Conservation (phyloP, 2,329 filamentous ascomycete species). For the Hymenoscyphus fraxineus region DNA sequence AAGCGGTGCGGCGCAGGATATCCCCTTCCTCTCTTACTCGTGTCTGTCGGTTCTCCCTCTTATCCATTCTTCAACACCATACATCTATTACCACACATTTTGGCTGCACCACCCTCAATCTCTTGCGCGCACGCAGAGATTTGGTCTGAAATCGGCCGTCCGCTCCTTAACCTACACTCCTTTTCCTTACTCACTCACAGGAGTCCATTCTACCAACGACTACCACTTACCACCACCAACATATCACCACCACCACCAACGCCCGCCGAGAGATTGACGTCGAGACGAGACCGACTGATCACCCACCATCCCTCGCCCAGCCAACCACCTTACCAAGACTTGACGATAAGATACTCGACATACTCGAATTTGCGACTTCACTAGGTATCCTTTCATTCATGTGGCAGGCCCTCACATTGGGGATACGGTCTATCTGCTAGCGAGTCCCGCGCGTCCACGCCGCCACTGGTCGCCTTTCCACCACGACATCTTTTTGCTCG, state of each 20-base stretch:
- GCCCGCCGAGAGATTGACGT: neutral
- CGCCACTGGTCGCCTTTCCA: neutral
- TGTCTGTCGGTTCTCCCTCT: neutral
- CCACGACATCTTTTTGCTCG: neutral
- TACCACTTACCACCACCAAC: neutral
- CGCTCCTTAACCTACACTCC: conserved; percentile 12
- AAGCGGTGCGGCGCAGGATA: neutral
- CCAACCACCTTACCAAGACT: neutral
- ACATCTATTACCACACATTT: conserved; percentile 14
- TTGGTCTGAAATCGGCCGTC: conserved; percentile 12
- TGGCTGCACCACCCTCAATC: conserved; percentile 9
- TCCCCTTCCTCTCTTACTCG: neutral
- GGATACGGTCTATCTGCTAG: neutral
- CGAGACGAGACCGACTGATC: too few species aligned
- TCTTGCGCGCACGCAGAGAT: conserved; percentile 4
- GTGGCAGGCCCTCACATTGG: neutral
- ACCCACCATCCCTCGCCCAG: neutral
- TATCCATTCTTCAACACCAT: conserved; percentile 4
- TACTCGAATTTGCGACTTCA: neutral
- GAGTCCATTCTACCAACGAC: neutral
- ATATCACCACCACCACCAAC: neutral
- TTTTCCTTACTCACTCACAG: conserved; percentile 4
- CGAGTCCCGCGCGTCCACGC: neutral
- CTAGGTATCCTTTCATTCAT: neutral
- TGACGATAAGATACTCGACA: neutral